phyloP scores from a whole-genome alignment of 371 early-diverging fungal genomes.

The Mortierella sp. region DNA sequence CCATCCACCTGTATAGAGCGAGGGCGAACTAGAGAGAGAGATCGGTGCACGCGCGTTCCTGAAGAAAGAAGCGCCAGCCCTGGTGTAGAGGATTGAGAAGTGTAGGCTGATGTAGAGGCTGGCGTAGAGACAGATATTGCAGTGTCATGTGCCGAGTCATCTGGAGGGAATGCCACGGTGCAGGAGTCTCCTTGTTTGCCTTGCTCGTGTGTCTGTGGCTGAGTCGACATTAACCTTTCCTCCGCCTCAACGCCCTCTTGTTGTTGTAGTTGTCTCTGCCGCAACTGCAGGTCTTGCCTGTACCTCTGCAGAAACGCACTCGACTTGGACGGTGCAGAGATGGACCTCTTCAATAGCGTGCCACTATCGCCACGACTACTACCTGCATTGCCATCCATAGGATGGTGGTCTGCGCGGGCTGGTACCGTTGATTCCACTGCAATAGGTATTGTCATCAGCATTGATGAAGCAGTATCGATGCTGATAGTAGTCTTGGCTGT shows the following conservation, averaged over 20 bases:
- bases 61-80: too few relatives aligned
- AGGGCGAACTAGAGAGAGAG: too few relatives aligned
- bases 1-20: too few relatives aligned
- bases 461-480: neutral
- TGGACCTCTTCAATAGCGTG: neutral
- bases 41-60: too few relatives aligned
- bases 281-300: neutral
- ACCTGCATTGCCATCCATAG: neutral
- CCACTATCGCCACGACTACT: neutral
- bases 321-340: neutral
- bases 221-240: neutral
- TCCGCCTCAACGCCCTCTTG: neutral
- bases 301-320: neutral
- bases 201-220: neutral
- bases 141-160: too few relatives aligned
- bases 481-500: neutral
- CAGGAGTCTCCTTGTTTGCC: neutral
- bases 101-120: too few relatives aligned
- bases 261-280: neutral
- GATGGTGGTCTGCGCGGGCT: neutral
- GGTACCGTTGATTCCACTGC: neutral
- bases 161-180: too few relatives aligned
- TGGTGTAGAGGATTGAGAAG: too few relatives aligned
- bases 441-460: conserved; percentile 1
- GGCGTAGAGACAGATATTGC: too few relatives aligned